Percentiles rank a stretch among this genome's conserved stretches.
phyloP scores from a whole-genome alignment of 2,329 filamentous ascomycete species.

The Talaromyces verruculosus region DNA sequence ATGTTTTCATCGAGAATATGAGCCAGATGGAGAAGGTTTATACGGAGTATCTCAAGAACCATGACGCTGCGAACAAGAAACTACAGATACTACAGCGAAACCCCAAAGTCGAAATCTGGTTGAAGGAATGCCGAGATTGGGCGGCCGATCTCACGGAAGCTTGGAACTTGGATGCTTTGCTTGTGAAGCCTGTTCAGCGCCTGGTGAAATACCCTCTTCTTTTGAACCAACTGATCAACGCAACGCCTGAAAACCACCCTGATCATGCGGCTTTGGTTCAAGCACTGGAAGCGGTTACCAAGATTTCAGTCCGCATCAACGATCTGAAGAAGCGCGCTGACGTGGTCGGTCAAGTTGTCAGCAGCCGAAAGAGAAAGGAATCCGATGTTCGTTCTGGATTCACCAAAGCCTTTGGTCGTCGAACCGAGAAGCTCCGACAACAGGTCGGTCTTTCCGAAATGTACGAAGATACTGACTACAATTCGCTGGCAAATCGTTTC shows the following conservation, averaged over 20 bases:
- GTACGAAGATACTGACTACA: slow-evolving; percentile 79
- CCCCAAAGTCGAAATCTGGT: slow-evolving; percentile 72
- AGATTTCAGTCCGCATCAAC: slow-evolving; percentile 71
- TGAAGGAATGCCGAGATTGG: slow-evolving; percentile 88
- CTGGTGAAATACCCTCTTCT: slow-evolving; percentile 92
- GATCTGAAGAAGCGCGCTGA: slow-evolving; percentile 94
- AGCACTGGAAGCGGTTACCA: slow-evolving; percentile 68
- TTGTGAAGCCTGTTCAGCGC: slow-evolving; percentile 95
- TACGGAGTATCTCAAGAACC: slow-evolving; percentile 64
- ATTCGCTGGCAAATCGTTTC: slow-evolving; percentile 79
- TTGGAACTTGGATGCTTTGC: slow-evolving; percentile 92
- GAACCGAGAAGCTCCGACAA: slow-evolving; percentile 79
- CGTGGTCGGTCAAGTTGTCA: slow-evolving; percentile 84
- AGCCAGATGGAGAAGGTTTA: slow-evolving; percentile 64
- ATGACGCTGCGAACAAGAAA: slow-evolving; percentile 63
- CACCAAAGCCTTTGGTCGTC: slow-evolving; percentile 84
- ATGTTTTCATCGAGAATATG: slow-evolving; percentile 58
- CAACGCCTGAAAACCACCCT: slow-evolving; percentile 79
- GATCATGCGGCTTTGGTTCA: slow-evolving; percentile 70
- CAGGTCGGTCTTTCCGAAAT: slow-evolving; percentile 64
- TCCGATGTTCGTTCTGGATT: slow-evolving; percentile 82
- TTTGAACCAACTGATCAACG: slow-evolving; percentile 73
- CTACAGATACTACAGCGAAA: slow-evolving; percentile 52
- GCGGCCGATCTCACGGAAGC: slow-evolving; percentile 89
- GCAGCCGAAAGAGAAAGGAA: slow-evolving; percentile 78